A percentile compares a stretch with the other conserved stretches of the same genome.
Conservation (phyloP, 306 rosid genomes). For the Cucurbita ficifolia region DNA sequence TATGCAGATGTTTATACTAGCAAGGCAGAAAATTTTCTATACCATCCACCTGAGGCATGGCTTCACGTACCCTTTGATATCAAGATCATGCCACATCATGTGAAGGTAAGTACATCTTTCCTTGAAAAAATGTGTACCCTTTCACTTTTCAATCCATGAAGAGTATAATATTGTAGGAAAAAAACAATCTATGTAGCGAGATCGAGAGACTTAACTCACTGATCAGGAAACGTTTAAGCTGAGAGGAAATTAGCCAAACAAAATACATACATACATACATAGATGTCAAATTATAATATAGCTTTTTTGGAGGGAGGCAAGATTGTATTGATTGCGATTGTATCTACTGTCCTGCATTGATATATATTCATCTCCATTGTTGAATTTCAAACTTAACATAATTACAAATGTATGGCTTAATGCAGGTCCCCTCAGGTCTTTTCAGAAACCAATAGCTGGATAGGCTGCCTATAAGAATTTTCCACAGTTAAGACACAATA, state of each 20-base stretch:
- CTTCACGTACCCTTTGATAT: conserved; percentile 81
- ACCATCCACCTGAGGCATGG: conserved; percentile 84
- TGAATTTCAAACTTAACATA: neutral
- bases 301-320: neutral
- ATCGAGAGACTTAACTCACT: no score
- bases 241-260: neutral
- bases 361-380: neutral
- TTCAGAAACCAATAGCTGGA: conserved; percentile 31
- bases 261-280: no score
- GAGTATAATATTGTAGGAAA: no score
- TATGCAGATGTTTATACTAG: conserved; percentile 98
- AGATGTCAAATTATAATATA: neutral
- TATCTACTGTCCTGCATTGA: neutral
- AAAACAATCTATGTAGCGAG: no score
- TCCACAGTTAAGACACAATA: neutral
- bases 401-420: neutral
- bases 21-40: conserved; percentile 84
- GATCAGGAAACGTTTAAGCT: neutral
- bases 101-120: conserved; percentile 46
- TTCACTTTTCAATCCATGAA: neutral
- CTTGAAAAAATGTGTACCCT: neutral
- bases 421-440: conserved; percentile 60
- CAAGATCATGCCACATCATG: conserved; percentile 95
- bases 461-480: neutral
- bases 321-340: neutral